phyloP scores from a whole-genome alignment of 768 basidiomycete species.

The Mycena floridula region DNA sequence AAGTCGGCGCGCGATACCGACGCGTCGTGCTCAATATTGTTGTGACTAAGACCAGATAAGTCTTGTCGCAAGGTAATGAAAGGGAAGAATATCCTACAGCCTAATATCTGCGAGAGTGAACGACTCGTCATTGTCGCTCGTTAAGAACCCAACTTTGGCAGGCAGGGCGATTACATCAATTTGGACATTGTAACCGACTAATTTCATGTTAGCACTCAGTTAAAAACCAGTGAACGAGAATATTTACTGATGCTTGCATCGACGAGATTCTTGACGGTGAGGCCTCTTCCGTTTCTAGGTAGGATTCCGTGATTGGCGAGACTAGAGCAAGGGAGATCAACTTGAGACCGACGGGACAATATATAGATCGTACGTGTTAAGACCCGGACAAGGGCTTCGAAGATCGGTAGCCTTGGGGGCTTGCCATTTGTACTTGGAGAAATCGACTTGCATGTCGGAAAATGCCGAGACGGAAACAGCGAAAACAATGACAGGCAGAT shows the following conservation, averaged over 20 bases:
- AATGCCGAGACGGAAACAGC: neutral
- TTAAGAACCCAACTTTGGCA: constrained; percentile 1
- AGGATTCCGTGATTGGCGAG: constrained; percentile 8
- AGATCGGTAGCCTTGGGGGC: constrained; percentile 2
- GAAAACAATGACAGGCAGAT: no score
- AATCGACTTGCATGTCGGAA: constrained; percentile 1
- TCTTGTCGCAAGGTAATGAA: no score
- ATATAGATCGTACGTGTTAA: constrained; percentile 4
- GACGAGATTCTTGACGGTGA: constrained; percentile 3
- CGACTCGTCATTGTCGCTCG: neutral
- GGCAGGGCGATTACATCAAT: neutral
- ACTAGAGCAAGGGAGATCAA: constrained; percentile 1
- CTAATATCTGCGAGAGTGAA: constrained; percentile 4
- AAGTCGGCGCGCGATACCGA: neutral
- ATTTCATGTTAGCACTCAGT: neutral
- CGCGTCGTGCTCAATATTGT: constrained; percentile 1
- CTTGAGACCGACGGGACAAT: no score
- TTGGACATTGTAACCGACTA: constrained; percentile 6
- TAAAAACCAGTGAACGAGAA: neutral
- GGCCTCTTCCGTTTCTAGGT: constrained; percentile 7
- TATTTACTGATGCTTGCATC: constrained; percentile 3
- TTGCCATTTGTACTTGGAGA: constrained; percentile 1
- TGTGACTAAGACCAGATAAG: neutral
- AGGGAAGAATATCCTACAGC: neutral
- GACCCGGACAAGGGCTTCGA: constrained; percentile 5